phyloP scores from a whole-genome alignment of 345 rosid species.

The Salix udensis region DNA sequence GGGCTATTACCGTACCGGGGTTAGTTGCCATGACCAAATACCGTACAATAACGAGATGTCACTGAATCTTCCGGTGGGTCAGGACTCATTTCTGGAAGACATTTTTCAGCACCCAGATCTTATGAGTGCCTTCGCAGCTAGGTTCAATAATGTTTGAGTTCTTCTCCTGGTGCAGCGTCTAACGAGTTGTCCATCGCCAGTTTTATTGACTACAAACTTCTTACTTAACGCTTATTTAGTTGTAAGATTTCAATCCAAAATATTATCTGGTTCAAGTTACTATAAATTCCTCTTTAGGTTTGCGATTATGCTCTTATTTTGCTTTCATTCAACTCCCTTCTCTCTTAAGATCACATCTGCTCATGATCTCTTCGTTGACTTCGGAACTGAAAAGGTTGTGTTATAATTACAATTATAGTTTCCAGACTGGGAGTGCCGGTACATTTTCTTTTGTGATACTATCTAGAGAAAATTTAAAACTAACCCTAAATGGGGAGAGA shows the following conservation, averaged over 20 bases:
- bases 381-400: background rate
- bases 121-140: constrained; percentile 29
- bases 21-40: constrained; percentile 1
- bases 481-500: background rate
- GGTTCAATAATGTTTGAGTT: constrained; percentile 33
- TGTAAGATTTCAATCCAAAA: background rate
- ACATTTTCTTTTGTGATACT: background rate
- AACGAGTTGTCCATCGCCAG: background rate
- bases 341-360: background rate
- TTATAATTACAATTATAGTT: background rate
- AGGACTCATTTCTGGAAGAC: constrained; percentile 32
- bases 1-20: constrained; percentile 21
- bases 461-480: background rate
- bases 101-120: constrained; percentile 37
- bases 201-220: background rate
- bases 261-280: background rate
- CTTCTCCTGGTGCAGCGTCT: background rate
- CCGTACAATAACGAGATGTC: constrained; percentile 8
- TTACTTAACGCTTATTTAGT: background rate
- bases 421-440: background rate
- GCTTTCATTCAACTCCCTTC: background rate
- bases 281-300: background rate
- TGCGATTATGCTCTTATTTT: background rate
- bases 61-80: constrained; percentile 20
- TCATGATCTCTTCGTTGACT: background rate